Base-by-base conservation (phyloP, 306 rosid species). In the Fagus crenata region DNA sequence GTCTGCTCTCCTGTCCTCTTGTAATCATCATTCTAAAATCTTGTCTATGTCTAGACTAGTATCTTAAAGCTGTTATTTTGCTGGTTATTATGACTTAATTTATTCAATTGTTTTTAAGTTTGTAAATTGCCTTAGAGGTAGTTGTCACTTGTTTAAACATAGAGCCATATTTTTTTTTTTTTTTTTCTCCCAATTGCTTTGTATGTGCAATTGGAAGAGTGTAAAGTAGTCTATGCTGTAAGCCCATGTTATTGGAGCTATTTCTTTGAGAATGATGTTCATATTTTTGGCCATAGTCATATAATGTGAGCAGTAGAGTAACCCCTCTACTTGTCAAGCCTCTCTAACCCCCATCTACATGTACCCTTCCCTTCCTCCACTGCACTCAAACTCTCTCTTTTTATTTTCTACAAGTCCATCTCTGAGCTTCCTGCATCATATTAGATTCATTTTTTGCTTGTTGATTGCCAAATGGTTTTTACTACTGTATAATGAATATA, bases 401-500 rank as follows among this genome's bases (percentile, higher is more conserved):
- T 14, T 35, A 13, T 63, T 6, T 63, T 35, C 4, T 63, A 2
- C 7, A 14, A 36, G 9, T 33, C 40, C 32, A 6, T 6, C 68
- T 43, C 53, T 70, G 53, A 49, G 41, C 56, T 3, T 37, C 9
- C 17, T 42, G 12, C 61, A 33, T 39, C 71, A 37, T 6, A 39
- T 37, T 43, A 39, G 35, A 37, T 7, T 65, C 41, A 13, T 63
- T 7, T 3, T 7, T 3, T 7, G 6, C 12, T 33, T 43, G 64
- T 74, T 18, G 69, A 74, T 36, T 68, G 22, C 63, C 70, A 18
- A 55, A 56, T 37, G 40, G n/a, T 32, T 42, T 22, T 70, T 13
- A 51, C 36, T 61, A 65, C n/a, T 18, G 37, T 71, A 58, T 74
- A 22, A 49, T 80, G 54, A 73, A 76, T 71, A 18, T 71, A 49